phyloP scores from a whole-genome alignment of 257 asterid species.

The Nicotiana attenuata region DNA sequence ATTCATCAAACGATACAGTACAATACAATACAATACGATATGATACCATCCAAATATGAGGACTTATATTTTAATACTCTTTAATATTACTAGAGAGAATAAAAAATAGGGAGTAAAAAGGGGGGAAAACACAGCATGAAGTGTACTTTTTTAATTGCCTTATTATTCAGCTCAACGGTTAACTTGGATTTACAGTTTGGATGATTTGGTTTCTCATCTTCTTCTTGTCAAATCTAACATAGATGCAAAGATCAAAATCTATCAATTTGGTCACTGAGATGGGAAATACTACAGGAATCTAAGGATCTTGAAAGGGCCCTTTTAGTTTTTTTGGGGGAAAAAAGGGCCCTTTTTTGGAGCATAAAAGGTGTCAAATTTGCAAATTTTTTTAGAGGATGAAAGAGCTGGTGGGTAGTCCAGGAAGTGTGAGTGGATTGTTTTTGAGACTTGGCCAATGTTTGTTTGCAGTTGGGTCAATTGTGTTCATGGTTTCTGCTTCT shows the following conservation, averaged over 20 bases:
- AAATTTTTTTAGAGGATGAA: slow-evolving; percentile 42
- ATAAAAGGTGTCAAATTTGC: background rate
- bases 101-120: background rate
- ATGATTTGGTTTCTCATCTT: background rate
- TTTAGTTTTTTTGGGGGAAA: slow-evolving; percentile 19
- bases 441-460: slow-evolving; percentile 77
- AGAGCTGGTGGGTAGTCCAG: slow-evolving; percentile 77
- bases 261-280: slow-evolving; percentile 19
- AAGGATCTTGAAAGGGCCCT: slow-evolving; percentile 58
- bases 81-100: too few relatives aligned
- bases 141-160: background rate
- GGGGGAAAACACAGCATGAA: background rate
- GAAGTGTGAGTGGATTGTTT: slow-evolving; percentile 61
- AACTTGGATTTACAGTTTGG: background rate
- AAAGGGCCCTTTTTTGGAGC: slow-evolving; percentile 29
- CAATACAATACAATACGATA: too few relatives aligned
- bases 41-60: too few relatives aligned
- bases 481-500: slow-evolving; percentile 81
- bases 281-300: slow-evolving; percentile 38
- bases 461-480: slow-evolving; percentile 82
- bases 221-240: background rate
- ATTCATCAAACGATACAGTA: too few relatives aligned
- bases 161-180: background rate
- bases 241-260: background rate
- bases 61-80: too few relatives aligned